Conservation (phyloP, 2,329 filamentous ascomycete genomes). For the Fusarium fujikuroi region DNA sequence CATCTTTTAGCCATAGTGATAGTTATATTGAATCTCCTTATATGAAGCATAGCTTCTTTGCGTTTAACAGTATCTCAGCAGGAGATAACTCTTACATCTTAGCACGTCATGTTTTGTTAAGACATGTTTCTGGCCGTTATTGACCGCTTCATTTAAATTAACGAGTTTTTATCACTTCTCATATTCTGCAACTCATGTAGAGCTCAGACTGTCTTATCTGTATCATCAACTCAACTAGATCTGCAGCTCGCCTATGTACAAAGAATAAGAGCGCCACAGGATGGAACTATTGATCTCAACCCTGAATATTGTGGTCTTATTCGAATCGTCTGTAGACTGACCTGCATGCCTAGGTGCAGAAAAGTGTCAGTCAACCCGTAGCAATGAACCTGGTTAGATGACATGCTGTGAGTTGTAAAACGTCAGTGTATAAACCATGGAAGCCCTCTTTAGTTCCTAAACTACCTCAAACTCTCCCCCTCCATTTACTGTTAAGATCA, state of each 20-base stretch:
- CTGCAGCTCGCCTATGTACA: background rate
- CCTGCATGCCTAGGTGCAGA: fast-evolving
- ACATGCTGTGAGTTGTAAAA: background rate
- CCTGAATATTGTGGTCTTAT: background rate
- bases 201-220: background rate
- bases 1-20: no score
- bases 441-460: background rate
- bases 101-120: background rate
- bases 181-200: background rate
- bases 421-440: background rate
- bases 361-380: background rate
- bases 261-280: background rate
- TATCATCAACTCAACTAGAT: background rate
- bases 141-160: background rate
- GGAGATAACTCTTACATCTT: background rate
- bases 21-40: no score
- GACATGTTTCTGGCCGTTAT: fast-evolving
- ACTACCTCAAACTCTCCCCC: fast-evolving
- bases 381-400: background rate
- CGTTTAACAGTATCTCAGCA: no score
- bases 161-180: background rate
- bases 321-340: background rate
- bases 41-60: background rate
- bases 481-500: fast-evolving
- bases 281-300: background rate